Evolutionary conservation across 192 early-diverging fungal species (phyloP), one percentile per base, ranked within the genome.

Genomic region (Coemansia erecta): DNA sequence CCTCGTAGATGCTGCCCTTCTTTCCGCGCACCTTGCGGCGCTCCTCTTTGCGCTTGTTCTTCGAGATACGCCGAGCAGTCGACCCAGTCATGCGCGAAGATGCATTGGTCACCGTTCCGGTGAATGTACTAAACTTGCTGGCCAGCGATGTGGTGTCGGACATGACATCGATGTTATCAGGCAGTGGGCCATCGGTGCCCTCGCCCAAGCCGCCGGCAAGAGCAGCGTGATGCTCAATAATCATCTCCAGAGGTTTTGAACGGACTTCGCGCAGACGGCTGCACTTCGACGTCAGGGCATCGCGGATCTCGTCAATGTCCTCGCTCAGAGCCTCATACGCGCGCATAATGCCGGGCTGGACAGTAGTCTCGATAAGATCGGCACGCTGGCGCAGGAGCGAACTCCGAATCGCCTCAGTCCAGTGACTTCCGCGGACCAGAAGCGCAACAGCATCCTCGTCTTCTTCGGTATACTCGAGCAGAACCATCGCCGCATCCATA

Each of bases 91-190:
- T 86, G 17, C 83, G 77, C n/a, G 84, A 83, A 6, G 83, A 85
- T 1, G 85, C 67, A 21, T 85, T 77, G 18, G 85, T 83, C 33
- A 84, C 81, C 9, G 86, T 84, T 8, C 65, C 79, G 8, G 92
- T 92, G 56, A 89, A 89, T 11, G 87, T 85, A 45, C 89, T 95
- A 60, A 91, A 89, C 48, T 86, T 84, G 61, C 91, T 94, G 19
- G 87, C 88, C 92, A 96, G 93, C 6, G 92, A 94, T 4, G 91
- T 90, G 7, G 96, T 95, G 66, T 98, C 96, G 0, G 94, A 95
- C 81, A 94, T 87, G 80, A 94, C 86, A 66, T 98, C 96, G 12
- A 96, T 82, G 66, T 92, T 88, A 54, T 95, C 90, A n/a, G 92
- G 61, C 18, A 77, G 12, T 14, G 64, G 64, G 41, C 89, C 88